Evolutionary conservation across 2,329 filamentous ascomycete species (phyloP).

Genomic region (Penicillium fuscoglaucum): DNA sequence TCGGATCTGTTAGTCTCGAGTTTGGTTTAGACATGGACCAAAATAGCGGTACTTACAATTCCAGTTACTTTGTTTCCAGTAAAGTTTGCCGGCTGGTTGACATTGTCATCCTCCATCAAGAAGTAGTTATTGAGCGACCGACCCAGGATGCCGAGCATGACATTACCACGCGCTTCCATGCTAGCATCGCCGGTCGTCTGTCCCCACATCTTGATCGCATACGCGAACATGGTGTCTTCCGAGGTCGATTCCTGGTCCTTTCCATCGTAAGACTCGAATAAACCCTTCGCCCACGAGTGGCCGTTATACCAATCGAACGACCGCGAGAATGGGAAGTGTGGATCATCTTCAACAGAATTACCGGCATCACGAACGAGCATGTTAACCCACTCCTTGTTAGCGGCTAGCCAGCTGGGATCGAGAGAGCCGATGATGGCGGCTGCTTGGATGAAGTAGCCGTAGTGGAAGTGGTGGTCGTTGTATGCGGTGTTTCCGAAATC

Average conservation of each 20-base stretch:
- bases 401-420: constrained; percentile 70
- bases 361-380: constrained; percentile 79
- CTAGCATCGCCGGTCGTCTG: constrained; percentile 69
- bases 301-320: constrained; percentile 94
- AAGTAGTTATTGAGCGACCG: constrained; percentile 79
- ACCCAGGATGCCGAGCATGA: constrained; percentile 78
- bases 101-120: constrained; percentile 71
- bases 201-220: constrained; percentile 94
- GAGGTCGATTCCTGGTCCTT: constrained; percentile 74
- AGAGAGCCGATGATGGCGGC: constrained; percentile 80
- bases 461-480: constrained; percentile 64
- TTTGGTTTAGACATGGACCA: not conserved
- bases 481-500: constrained; percentile 92
- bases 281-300: constrained; percentile 80
- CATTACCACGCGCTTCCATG: constrained; percentile 78
- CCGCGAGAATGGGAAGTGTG: constrained; percentile 76
- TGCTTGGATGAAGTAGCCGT: constrained; percentile 83
- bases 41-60: constrained; percentile 45
- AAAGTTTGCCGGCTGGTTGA: constrained; percentile 71
- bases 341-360: constrained; percentile 70
- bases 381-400: constrained; percentile 79
- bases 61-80: constrained; percentile 72
- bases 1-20: not conserved
- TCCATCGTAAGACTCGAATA: constrained; percentile 55
- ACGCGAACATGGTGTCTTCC: constrained; percentile 84